Evolutionary conservation across 2,329 filamentous ascomycete genomes (phyloP).

Genomic region (Colletotrichum chlorophyti): DNA sequence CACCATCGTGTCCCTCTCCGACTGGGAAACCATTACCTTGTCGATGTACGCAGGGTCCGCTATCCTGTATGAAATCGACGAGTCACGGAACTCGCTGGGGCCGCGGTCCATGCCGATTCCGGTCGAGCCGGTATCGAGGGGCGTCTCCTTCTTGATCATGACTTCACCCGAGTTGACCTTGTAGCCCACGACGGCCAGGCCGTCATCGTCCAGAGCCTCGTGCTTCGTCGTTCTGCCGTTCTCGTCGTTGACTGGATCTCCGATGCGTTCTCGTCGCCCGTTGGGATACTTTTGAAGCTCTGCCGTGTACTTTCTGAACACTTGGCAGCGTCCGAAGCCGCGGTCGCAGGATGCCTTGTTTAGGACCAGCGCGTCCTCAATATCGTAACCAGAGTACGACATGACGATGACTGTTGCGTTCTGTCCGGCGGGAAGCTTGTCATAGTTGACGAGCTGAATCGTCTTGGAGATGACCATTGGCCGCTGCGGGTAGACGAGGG

Average conservation of each 20-base stretch:
- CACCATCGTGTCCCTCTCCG: constrained; percentile 83
- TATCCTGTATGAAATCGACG: constrained; percentile 79
- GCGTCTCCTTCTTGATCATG: constrained; percentile 89
- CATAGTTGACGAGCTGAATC: constrained; percentile 95
- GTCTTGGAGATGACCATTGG: constrained; percentile 98
- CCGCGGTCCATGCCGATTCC: constrained; percentile 73
- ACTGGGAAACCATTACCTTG: constrained; percentile 93
- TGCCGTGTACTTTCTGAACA: constrained; percentile 93
- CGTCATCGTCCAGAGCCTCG: constrained; percentile 80
- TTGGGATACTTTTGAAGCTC: constrained; percentile 91
- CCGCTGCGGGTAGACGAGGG: constrained; percentile 96
- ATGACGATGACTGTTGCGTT: constrained; percentile 98
- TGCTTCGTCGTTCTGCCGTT: constrained; percentile 74
- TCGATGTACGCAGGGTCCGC: constrained; percentile 89
- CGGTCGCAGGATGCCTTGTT: constrained; percentile 96
- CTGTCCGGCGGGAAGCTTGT: constrained; percentile 95
- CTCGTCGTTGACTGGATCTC: constrained; percentile 58
- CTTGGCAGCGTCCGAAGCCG: constrained; percentile 95
- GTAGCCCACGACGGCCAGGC: constrained; percentile 85
- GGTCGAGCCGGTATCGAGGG: constrained; percentile 77
- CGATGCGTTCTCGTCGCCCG: constrained; percentile 72
- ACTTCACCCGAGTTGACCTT: constrained; percentile 80
- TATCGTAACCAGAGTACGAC: constrained; percentile 99
- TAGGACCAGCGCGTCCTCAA: constrained; percentile 94
- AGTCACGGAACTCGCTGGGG: constrained; percentile 69